phyloP scores from a whole-genome alignment of 176 grass and related monocot species.

The Triticum dicoccoides region DNA sequence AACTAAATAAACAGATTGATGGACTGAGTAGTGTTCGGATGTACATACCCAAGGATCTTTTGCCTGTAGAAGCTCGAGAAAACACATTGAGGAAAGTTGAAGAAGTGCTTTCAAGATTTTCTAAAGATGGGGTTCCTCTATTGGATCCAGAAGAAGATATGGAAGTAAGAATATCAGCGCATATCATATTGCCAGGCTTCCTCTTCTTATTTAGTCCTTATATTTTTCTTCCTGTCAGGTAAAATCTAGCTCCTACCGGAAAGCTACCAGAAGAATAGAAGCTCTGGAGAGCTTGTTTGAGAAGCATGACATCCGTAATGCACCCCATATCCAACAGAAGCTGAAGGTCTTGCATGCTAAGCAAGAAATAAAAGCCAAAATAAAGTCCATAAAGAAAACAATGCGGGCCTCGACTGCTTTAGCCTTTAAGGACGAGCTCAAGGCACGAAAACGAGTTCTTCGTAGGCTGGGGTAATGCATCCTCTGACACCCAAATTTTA shows the following conservation, averaged over 20 bases:
- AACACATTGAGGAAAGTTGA: conserved; percentile 80
- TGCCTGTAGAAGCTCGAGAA: conserved; percentile 80
- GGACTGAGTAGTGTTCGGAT: conserved; percentile 77
- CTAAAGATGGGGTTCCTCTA: conserved; percentile 85
- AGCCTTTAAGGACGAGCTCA: conserved; percentile 96
- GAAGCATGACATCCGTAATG: conserved; percentile 68
- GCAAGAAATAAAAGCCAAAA: conserved; percentile 71
- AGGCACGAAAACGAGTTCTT: conserved; percentile 83
- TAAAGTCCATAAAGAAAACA: conserved; percentile 89
- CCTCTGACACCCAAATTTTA: neutral
- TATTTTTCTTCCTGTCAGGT: conserved; percentile 57
- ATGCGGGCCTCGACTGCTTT: conserved; percentile 69
- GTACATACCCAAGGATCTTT: conserved; percentile 87
- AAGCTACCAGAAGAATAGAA: conserved; percentile 82
- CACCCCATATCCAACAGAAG: conserved; percentile 74
- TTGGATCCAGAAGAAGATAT: conserved; percentile 98
- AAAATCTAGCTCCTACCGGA: conserved; percentile 75
- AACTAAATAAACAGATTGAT: conserved; percentile 62
- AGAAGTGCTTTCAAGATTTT: conserved; percentile 79
- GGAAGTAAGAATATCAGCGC: conserved; percentile 63
- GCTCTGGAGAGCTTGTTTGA: conserved; percentile 90
- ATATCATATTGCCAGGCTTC: neutral
- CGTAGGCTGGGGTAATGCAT: conserved; percentile 71
- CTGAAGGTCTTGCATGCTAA: conserved; percentile 92
- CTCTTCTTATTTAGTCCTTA: neutral